Conservation (phyloP, 1,284 basidiomycete genomes). For the Erythrobasidium hasegawianum region DNA sequence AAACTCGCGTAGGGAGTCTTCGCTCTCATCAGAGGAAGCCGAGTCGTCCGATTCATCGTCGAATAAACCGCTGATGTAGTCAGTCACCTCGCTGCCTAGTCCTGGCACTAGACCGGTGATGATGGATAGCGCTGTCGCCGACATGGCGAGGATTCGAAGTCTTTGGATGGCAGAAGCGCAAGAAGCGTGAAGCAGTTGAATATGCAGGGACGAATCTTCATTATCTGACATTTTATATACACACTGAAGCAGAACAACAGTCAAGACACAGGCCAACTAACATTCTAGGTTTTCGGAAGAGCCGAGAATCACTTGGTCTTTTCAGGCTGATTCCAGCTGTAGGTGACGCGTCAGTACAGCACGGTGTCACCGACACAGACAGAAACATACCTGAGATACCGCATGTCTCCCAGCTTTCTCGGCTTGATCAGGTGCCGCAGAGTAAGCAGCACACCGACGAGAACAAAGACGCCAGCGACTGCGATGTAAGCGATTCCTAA, state of each 20-base stretch:
- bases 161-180: not conserved
- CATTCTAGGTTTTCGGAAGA: not conserved
- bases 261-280: not conserved
- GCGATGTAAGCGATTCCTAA: slow-evolving; percentile 95
- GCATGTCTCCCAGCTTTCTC: slow-evolving; percentile 60
- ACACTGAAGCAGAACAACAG: not conserved
- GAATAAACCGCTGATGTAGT: slow-evolving; percentile 29
- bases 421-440: slow-evolving; percentile 88
- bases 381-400: slow-evolving; percentile 32
- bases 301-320: slow-evolving; percentile 17
- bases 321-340: slow-evolving; percentile 34
- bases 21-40: slow-evolving; percentile 46
- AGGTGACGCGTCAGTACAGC: not conserved
- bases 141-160: not conserved
- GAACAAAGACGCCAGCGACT: slow-evolving; percentile 77
- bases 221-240: slow-evolving; percentile 1
- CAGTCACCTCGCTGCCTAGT: slow-evolving; percentile 25
- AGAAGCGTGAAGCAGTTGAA: too few relatives aligned
- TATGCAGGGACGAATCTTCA: not conserved
- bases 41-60: slow-evolving; percentile 19
- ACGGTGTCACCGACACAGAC: not conserved
- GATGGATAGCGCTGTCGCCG: slow-evolving; percentile 25
- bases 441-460: slow-evolving; percentile 83
- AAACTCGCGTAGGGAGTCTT: slow-evolving; percentile 50
- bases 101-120: slow-evolving; percentile 27